Conservation (phyloP, 1,284 basidiomycete genomes). For the Erythrobasidium hasegawianum region DNA sequence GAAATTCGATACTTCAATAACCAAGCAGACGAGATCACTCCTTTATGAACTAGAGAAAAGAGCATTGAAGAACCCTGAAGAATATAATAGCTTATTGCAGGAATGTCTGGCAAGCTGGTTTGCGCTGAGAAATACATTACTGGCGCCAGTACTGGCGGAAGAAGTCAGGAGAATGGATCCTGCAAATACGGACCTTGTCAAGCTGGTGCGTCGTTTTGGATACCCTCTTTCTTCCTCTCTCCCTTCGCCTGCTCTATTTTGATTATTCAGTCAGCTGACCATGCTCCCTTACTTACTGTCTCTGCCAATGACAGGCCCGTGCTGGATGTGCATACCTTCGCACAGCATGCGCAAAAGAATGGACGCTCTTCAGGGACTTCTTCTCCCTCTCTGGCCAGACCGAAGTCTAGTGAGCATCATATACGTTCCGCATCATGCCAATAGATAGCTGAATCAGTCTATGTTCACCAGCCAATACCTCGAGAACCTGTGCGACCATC, state of each 20-base stretch:
- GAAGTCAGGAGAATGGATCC: slow-evolving; percentile 80
- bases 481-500: slow-evolving; percentile 81
- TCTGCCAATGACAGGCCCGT: slow-evolving; percentile 61
- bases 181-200: slow-evolving; percentile 70
- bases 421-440: no score
- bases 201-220: slow-evolving; percentile 71
- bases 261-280: no score
- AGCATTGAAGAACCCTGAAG: slow-evolving; percentile 64
- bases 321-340: slow-evolving; percentile 85
- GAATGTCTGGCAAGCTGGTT: slow-evolving; percentile 86
- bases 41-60: slow-evolving; percentile 80
- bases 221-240: no score
- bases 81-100: slow-evolving; percentile 66
- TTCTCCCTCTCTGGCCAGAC: slow-evolving; percentile 74
- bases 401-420: slow-evolving; percentile 75
- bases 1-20: slow-evolving; percentile 68
- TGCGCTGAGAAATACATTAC: slow-evolving; percentile 62
- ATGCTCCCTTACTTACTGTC: no score
- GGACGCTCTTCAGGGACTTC: slow-evolving; percentile 73
- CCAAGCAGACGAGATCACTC: slow-evolving; percentile 62
- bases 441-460: no score
- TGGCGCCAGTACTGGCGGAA: slow-evolving; percentile 65
- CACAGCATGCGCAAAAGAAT: slow-evolving; percentile 82
- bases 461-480: slow-evolving; percentile 81
- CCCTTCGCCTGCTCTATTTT: no score